Evolutionary conservation across 352 stramenopile genomes (phyloP).

Genomic region (Saprolegnia diclina): DNA sequence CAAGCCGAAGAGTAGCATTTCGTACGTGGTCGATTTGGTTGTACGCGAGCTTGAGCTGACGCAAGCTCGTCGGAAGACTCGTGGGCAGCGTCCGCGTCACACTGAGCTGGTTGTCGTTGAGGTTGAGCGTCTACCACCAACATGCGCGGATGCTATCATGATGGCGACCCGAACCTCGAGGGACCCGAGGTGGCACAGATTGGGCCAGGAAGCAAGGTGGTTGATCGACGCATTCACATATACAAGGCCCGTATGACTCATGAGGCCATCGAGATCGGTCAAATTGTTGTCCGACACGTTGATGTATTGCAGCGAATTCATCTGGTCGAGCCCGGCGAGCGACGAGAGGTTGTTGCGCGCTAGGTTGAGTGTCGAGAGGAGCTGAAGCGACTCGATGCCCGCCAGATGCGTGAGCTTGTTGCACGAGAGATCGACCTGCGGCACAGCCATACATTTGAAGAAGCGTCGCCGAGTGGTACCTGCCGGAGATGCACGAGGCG

Average conservation of each 20-base stretch:
- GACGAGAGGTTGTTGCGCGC: conserved; percentile 46
- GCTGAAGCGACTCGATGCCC: conserved; percentile 42
- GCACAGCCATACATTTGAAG: neutral
- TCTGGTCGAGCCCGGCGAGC: conserved; percentile 38
- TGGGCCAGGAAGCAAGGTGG: conserved; percentile 49
- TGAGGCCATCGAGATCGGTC: conserved; percentile 39
- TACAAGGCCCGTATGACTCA: conserved; percentile 33
- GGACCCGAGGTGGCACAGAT: conserved; percentile 32
- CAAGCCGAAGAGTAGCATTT: too few relatives aligned
- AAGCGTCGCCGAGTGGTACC: neutral
- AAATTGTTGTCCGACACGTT: conserved; percentile 55
- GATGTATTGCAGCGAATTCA: conserved; percentile 42
- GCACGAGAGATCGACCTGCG: conserved; percentile 51
- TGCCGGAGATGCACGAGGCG: conserved; percentile 9
- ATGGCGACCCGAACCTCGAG: conserved; percentile 39
- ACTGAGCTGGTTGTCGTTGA: conserved; percentile 54
- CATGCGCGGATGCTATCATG: neutral
- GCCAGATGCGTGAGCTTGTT: conserved; percentile 51
- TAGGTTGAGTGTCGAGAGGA: conserved; percentile 44
- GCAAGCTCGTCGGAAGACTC: conserved; percentile 39
- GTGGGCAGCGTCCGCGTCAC: conserved; percentile 41
- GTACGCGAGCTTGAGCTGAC: conserved; percentile 43
- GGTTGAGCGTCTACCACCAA: conserved; percentile 42
- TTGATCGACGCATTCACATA: conserved; percentile 60
- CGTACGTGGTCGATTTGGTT: conserved; percentile 60